Percentiles rank a stretch among this genome's conserved stretches.
Conservation (phyloP, 768 basidiomycete species). For the Mycena latifolia region DNA sequence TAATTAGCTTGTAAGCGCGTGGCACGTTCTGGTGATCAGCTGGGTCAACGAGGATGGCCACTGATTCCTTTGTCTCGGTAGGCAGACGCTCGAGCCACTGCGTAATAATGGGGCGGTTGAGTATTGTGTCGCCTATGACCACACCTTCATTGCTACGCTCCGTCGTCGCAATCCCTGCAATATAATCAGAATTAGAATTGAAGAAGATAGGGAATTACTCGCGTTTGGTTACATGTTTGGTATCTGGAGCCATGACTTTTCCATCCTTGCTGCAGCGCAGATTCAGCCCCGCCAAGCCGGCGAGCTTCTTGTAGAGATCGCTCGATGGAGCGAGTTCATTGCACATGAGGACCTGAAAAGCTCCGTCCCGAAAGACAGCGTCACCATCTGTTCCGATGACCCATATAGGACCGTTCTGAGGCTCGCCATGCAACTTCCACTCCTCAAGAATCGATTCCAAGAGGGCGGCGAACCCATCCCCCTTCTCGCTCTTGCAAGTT, state of each 20-base stretch:
- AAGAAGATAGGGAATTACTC: no score
- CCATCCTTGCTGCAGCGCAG: background rate
- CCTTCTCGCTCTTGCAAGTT: constrained; percentile 35
- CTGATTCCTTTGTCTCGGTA: constrained; percentile 5
- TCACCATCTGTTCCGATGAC: background rate
- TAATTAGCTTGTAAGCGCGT: constrained; percentile 3
- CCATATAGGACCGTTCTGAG: background rate
- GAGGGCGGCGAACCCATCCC: background rate
- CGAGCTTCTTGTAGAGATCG: background rate
- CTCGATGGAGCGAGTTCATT: background rate
- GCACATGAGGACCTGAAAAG: background rate
- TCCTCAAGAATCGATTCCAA: background rate
- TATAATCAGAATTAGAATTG: background rate
- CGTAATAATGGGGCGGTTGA: background rate
- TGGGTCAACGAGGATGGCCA: constrained; percentile 6
- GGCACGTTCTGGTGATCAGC: constrained; percentile 20
- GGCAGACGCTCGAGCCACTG: constrained; percentile 5
- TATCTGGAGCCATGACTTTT: background rate
- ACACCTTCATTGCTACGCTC: background rate
- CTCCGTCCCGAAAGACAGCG: background rate
- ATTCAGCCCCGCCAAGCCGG: background rate
- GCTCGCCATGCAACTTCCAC: background rate
- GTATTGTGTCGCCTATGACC: background rate
- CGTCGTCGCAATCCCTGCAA: background rate
- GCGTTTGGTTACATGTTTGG: background rate